phyloP scores from a whole-genome alignment of 73 alveolate genomes.

The Paraurostyla sp. region DNA sequence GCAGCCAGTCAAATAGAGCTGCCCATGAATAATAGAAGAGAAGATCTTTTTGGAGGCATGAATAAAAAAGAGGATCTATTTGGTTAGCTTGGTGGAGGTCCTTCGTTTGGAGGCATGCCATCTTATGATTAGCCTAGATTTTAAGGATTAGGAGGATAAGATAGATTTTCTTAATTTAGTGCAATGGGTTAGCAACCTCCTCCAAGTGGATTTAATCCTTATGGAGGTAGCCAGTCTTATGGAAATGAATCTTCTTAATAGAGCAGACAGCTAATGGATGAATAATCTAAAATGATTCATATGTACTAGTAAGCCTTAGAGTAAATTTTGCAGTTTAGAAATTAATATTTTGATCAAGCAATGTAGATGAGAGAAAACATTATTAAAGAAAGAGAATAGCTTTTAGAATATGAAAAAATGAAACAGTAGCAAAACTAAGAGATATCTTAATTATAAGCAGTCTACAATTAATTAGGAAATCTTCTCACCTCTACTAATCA shows the following conservation, averaged over 20 bases:
- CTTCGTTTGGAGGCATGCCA: not conserved
- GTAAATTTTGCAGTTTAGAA: not conserved
- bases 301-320: conserved; percentile 23
- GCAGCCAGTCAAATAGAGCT: too few relatives aligned
- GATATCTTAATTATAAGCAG: not conserved
- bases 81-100: not conserved
- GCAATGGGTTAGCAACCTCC: not conserved
- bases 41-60: conserved; percentile 27
- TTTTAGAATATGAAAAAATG: conserved; percentile 12
- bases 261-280: not conserved
- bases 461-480: not conserved
- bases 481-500: conserved; percentile 5
- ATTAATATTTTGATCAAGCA: conserved; percentile 13
- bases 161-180: not conserved
- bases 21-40: conserved; percentile 28
- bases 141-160: not conserved
- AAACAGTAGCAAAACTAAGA: conserved; percentile 16
- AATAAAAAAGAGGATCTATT: conserved; percentile 19
- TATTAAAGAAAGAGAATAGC: conserved; percentile 26
- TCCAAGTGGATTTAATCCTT: not conserved
- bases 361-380: conserved; percentile 17
- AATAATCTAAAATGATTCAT: not conserved
- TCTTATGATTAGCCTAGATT: not conserved
- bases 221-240: too few relatives aligned
- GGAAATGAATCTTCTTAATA: too few relatives aligned